phyloP scores from a whole-genome alignment of 805 yeast species.

The Torulaspora quercuum region DNA sequence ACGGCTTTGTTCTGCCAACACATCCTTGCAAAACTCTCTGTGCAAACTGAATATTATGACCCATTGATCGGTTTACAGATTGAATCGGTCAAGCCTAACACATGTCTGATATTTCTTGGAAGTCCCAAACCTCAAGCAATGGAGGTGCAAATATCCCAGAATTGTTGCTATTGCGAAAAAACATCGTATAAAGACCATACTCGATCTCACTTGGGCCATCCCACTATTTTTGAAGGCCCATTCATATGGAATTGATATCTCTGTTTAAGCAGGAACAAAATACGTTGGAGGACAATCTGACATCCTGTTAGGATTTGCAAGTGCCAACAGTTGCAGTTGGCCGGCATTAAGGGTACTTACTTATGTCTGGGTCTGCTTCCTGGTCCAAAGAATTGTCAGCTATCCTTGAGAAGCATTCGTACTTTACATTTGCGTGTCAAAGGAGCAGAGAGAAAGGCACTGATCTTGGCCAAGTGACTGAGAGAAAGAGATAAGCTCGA shows the following conservation, averaged over 20 bases:
- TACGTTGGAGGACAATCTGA: slow-evolving; percentile 20
- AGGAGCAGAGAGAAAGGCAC: slow-evolving; percentile 10
- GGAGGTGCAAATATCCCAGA: slow-evolving; percentile 17
- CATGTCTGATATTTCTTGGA: slow-evolving; percentile 13
- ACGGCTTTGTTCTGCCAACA: slow-evolving; percentile 12
- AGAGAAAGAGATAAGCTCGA: slow-evolving; percentile 9
- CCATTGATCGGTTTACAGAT: slow-evolving; percentile 14
- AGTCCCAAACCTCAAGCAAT: slow-evolving; percentile 17
- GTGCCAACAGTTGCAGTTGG: slow-evolving; percentile 11
- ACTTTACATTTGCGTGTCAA: slow-evolving; percentile 13
- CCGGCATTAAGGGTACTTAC: slow-evolving; percentile 13
- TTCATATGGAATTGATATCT: slow-evolving; percentile 14
- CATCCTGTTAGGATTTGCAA: slow-evolving; percentile 14
- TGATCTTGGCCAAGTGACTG: slow-evolving; percentile 13
- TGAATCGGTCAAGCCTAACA: slow-evolving; percentile 13
- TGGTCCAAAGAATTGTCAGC: slow-evolving; percentile 14
- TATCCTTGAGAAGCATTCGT: slow-evolving; percentile 14
- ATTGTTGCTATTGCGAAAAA: slow-evolving; percentile 12
- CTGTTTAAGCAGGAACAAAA: slow-evolving; percentile 18
- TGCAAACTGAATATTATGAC: slow-evolving; percentile 15
- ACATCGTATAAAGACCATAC: slow-evolving; percentile 11
- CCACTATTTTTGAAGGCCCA: slow-evolving; percentile 17
- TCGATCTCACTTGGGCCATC: slow-evolving; percentile 20
- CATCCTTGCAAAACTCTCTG: slow-evolving; percentile 8
- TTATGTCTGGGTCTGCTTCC: slow-evolving; percentile 12